phyloP scores from a whole-genome alignment of 768 basidiomycete species.

The Lactifluus hygrophoroides region DNA sequence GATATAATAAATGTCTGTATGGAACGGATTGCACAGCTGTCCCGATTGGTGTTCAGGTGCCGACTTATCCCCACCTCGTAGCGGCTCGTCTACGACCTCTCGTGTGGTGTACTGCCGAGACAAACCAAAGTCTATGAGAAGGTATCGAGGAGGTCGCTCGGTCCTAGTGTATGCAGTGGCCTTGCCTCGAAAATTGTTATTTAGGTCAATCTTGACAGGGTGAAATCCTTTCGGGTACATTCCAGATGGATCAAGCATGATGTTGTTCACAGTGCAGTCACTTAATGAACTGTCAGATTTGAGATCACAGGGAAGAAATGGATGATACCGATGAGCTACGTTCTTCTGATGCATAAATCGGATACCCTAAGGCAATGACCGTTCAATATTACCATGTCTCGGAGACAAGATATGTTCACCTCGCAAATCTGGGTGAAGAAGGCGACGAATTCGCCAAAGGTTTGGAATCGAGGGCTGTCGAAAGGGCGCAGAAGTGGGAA shows the following conservation, averaged over 20 bases:
- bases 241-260: conserved; percentile 25
- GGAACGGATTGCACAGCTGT: conserved; percentile 26
- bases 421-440: conserved; percentile 31
- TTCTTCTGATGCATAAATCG: conserved; percentile 21
- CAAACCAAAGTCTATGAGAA: conserved; percentile 26
- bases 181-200: conserved; percentile 21
- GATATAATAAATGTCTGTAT: conserved; percentile 30
- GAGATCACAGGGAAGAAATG: background rate
- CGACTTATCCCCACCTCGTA: conserved; percentile 36
- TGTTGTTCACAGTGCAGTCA: conserved; percentile 18
- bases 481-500: conserved; percentile 28
- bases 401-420: conserved; percentile 19
- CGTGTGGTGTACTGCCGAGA: conserved; percentile 23
- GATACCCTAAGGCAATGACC: conserved; percentile 18
- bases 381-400: background rate
- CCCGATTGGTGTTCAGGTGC: conserved; percentile 27
- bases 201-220: conserved; percentile 17
- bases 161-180: conserved; percentile 23
- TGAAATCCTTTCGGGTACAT: conserved; percentile 28
- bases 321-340: conserved; percentile 28
- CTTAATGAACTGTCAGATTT: background rate
- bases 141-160: conserved; percentile 23
- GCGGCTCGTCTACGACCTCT: conserved; percentile 24
- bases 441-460: conserved; percentile 30
- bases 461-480: conserved; percentile 27